phyloP scores from a whole-genome alignment of 2,329 filamentous ascomycete species.

The Penicillium fuscoglaucum region DNA sequence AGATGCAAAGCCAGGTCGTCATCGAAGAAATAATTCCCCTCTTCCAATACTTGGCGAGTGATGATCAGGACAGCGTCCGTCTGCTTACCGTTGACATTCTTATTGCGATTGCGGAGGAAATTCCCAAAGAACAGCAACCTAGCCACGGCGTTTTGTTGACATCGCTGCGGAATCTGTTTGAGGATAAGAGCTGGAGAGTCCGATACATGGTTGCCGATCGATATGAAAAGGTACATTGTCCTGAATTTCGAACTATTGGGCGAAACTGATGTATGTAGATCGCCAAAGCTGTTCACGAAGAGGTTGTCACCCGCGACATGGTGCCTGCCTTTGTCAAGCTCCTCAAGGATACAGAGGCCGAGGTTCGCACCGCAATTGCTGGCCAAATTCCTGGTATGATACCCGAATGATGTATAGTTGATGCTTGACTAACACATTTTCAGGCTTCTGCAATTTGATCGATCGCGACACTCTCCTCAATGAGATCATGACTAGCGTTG shows the following conservation, averaged over 20 bases:
- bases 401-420: slow-evolving; percentile 16
- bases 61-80: slow-evolving; percentile 97
- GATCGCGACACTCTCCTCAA: slow-evolving; percentile 85
- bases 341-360: slow-evolving; percentile 94
- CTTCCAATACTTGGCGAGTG: slow-evolving; percentile 93
- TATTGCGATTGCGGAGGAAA: slow-evolving; percentile 93
- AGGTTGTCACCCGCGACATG: slow-evolving; percentile 89
- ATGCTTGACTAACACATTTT: slow-evolving; percentile 12
- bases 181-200: slow-evolving; percentile 99
- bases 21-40: slow-evolving; percentile 99
- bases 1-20: slow-evolving; percentile 87
- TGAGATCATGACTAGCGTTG: slow-evolving; percentile 94
- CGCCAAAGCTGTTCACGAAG: slow-evolving; percentile 96
- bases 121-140: slow-evolving; percentile 96
- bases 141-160: slow-evolving; percentile 92
- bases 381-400: slow-evolving; percentile 82
- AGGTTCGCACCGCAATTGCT: slow-evolving; percentile 94
- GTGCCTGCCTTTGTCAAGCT: slow-evolving; percentile 97
- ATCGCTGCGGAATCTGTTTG: slow-evolving; percentile 87
- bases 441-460: slow-evolving; percentile 87
- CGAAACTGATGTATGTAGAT: slow-evolving; percentile 60
- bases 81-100: slow-evolving; percentile 94
- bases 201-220: slow-evolving; percentile 98
- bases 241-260: neutral
- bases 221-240: slow-evolving; percentile 80